phyloP scores from a whole-genome alignment of 495 filamentous ascomycete genomes.

The Pseudotulostoma volvatum region DNA sequence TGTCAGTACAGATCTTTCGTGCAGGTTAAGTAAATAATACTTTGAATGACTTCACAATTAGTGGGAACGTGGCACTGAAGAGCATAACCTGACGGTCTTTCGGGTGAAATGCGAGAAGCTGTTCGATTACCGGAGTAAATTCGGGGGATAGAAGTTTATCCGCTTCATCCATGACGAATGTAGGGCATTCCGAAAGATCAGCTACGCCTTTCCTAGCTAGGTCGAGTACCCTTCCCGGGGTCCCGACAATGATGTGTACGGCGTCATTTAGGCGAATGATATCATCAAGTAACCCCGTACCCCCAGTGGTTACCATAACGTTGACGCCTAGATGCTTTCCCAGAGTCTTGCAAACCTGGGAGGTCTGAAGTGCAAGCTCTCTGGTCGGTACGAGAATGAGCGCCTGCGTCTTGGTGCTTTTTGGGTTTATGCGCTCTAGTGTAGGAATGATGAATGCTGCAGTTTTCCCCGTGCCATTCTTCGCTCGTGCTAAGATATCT shows the following conservation, averaged over 20 bases:
- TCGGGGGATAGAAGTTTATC: constrained; percentile 93
- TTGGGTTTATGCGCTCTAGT: constrained; percentile 88
- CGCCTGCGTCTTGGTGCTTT: constrained; percentile 85
- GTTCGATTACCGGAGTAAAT: constrained; percentile 94
- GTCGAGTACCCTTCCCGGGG: constrained; percentile 88
- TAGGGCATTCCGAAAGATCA: constrained; percentile 88
- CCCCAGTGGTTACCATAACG: constrained; percentile 97
- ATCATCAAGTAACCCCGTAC: constrained; percentile 86
- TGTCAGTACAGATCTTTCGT: constrained; percentile 5
- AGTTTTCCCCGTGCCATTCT: constrained; percentile 97
- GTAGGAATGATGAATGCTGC: constrained; percentile 95
- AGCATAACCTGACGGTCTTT: constrained; percentile 98
- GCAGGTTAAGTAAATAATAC: constrained; percentile 23
- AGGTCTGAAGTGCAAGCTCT: constrained; percentile 97
- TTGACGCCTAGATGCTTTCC: constrained; percentile 94
- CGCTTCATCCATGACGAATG: constrained; percentile 98
- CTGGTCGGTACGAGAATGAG: constrained; percentile 91
- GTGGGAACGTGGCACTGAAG: constrained; percentile 91
- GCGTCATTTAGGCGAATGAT: constrained; percentile 87
- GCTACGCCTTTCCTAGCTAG: constrained; percentile 87
- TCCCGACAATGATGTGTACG: constrained; percentile 95
- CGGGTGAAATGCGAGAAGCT: constrained; percentile 80
- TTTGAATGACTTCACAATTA: constrained; percentile 94
- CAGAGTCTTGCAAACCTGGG: constrained; percentile 94
- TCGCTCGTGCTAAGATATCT: constrained; percentile 90